Evolutionary conservation across 2,329 filamentous ascomycete genomes (phyloP).

Genomic region (Fusarium continuum): DNA sequence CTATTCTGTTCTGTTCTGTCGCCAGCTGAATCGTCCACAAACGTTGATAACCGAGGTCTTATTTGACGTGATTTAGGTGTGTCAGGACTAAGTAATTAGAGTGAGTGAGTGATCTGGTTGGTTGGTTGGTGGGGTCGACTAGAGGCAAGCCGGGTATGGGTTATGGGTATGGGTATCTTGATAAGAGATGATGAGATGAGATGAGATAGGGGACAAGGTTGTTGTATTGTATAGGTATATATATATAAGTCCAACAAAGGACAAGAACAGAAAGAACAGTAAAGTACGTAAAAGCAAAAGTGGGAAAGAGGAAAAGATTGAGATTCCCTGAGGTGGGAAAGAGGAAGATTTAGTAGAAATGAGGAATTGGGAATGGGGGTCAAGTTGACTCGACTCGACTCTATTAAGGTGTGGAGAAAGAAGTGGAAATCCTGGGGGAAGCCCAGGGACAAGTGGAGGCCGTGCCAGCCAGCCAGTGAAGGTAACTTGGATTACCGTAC

Average conservation of each 20-base stretch:
- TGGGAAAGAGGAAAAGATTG: conserved; percentile 22
- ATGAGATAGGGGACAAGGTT: neutral
- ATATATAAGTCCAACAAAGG: neutral
- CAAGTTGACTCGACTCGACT: conserved; percentile 2
- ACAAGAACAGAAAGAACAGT: conserved; percentile 7
- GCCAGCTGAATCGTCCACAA: conserved; percentile 19
- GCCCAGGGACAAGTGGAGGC: conserved; percentile 36
- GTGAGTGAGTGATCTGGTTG: conserved; percentile 19
- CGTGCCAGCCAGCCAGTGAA: conserved; percentile 20
- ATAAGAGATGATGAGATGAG: neutral
- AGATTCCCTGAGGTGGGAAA: conserved; percentile 32
- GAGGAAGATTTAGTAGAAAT: conserved; percentile 40
- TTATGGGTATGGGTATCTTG: conserved; percentile 33
- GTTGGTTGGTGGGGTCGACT: conserved; percentile 31
- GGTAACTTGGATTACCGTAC: conserved; percentile 1
- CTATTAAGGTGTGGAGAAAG: conserved; percentile 40
- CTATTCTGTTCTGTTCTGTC: no score
- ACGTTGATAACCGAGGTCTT: conserved; percentile 33
- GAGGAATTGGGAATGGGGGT: conserved; percentile 36
- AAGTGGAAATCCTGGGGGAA: conserved; percentile 45
- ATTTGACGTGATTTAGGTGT: conserved; percentile 17
- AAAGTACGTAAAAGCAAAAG: conserved; percentile 9
- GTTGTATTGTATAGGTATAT: no score
- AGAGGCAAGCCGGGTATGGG: conserved; percentile 1
- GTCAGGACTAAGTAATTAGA: conserved; percentile 23